Evolutionary conservation across 179 eudicot genomes (phyloP).

Genomic region (Sideroxylon spinosum): DNA sequence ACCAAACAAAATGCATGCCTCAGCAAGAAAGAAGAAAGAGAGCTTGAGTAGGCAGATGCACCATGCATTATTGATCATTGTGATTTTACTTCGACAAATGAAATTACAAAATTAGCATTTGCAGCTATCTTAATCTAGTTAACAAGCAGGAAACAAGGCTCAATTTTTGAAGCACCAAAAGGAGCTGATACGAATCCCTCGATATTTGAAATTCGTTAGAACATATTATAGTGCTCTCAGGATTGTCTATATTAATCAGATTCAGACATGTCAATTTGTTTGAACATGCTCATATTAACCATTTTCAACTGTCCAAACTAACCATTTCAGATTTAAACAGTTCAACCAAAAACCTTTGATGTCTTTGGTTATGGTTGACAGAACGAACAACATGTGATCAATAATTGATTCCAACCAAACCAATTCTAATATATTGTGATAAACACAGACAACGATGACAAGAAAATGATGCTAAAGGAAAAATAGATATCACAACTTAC

Average conservation of each 20-base stretch:
- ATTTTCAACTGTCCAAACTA: too few relatives aligned
- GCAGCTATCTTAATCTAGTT: slow-evolving; percentile 9
- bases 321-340: too few relatives aligned
- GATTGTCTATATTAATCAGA: background rate
- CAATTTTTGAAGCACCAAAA: slow-evolving; percentile 3
- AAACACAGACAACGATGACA: background rate
- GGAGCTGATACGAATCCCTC: background rate
- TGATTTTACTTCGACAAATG: background rate
- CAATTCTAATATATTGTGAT: too few relatives aligned
- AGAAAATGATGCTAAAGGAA: background rate
- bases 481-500: slow-evolving; percentile 33
- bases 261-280: background rate
- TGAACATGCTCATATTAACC: slow-evolving; percentile 5
- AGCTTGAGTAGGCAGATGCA: slow-evolving; percentile 3
- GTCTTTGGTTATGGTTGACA: too few relatives aligned
- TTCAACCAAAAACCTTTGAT: too few relatives aligned
- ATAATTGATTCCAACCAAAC: too few relatives aligned
- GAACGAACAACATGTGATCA: too few relatives aligned
- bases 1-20: slow-evolving; percentile 7
- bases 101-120: background rate
- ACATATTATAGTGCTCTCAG: background rate
- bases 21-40: background rate
- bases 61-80: background rate
- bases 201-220: background rate
- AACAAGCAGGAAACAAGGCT: background rate